Evolutionary conservation across 768 basidiomycete species (phyloP).

Genomic region (Piloderma croceum): DNA sequence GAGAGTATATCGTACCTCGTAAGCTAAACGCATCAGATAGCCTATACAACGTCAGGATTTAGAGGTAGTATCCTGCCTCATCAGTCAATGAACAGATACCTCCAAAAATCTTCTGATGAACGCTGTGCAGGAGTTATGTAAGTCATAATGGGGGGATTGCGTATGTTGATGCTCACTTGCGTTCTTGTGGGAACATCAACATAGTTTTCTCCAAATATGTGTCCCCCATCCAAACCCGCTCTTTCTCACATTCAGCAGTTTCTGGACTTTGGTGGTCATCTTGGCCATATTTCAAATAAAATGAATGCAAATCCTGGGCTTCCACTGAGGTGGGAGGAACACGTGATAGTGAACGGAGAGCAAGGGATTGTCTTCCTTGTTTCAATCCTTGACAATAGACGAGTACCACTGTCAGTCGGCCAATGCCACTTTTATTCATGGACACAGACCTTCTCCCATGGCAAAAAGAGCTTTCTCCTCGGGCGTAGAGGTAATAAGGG

Average conservation of each 20-base stretch:
- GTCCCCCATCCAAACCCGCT: slow-evolving; percentile 71
- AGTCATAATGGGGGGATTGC: background rate
- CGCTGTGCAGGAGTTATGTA: slow-evolving; percentile 30
- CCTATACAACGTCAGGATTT: slow-evolving; percentile 20
- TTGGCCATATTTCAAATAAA: slow-evolving; percentile 58
- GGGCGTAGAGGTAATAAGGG: slow-evolving; percentile 48
- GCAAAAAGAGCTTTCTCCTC: slow-evolving; percentile 59
- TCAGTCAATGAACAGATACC: slow-evolving; percentile 37
- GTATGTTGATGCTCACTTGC: slow-evolving; percentile 50
- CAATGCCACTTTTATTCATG: too few relatives aligned
- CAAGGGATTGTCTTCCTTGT: too few relatives aligned
- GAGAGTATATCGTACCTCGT: slow-evolving; percentile 43
- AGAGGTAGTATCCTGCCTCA: too few relatives aligned
- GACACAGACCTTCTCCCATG: slow-evolving; percentile 58
- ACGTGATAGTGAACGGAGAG: slow-evolving; percentile 56
- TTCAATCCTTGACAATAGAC: too few relatives aligned
- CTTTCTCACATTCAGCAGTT: slow-evolving; percentile 21
- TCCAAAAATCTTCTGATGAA: slow-evolving; percentile 82
- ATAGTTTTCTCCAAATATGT: slow-evolving; percentile 63
- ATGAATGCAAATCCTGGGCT: slow-evolving; percentile 60
- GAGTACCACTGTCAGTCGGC: too few relatives aligned
- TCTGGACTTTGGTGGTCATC: slow-evolving; percentile 24
- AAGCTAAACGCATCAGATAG: slow-evolving; percentile 61
- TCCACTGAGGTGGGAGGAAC: slow-evolving; percentile 72
- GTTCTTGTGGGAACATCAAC: slow-evolving; percentile 82